Base-by-base conservation (phyloP, 768 basidiomycete species). In the Naganishia kalamii region DNA sequence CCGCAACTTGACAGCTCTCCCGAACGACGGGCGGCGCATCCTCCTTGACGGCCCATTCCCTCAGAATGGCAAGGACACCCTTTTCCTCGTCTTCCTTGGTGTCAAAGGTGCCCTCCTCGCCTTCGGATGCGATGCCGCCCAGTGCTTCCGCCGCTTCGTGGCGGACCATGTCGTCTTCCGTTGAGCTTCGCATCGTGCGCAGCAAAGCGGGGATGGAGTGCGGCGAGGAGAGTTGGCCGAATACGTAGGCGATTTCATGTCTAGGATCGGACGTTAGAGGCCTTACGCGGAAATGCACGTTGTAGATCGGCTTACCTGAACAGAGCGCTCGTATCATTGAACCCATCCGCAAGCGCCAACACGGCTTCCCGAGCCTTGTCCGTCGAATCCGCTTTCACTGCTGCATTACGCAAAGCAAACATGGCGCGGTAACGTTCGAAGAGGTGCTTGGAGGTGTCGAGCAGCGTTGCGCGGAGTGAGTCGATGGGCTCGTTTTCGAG, bases 111-210 rank as follows among this genome's bases (percentile, higher is more conserved):
- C 71, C 72, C 57, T 73, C 74, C 1, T 70, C 74, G 21, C 72
- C 75, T 49, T 79, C 78, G 6, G 70, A 71, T 3, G 88, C 93
- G 63, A 99, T 98, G 4, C 94, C 91, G n/a, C 96, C 96, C 0
- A 99, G 83, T 7, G 96, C 96, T 78, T 99, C 96, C 3, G 96
- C 96, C 27, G 94, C 96, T 78, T 99, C 96, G 71, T 99, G 96
- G 33, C 96, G 85, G 11, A 99, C 96, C 94, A 99, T 98, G 63
- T 92, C 91, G 12, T 87, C 87, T 78, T 98, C 96, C 1, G 80
- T 74, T 1, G 76, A 62, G 69, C 92, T 80, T 69, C 84, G 81
- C n/a, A 99, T 82, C 30, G 94, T 89, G 41, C 83, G 78, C 37
- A 97, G 75, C 33, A 99, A 82, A 0, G 89, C 83, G 11, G 93